Percentiles rank a stretch among this genome's conserved stretches.
Evolutionary conservation across 352 stramenopile species (phyloP).

Genomic region (Phytophthora constricta): DNA sequence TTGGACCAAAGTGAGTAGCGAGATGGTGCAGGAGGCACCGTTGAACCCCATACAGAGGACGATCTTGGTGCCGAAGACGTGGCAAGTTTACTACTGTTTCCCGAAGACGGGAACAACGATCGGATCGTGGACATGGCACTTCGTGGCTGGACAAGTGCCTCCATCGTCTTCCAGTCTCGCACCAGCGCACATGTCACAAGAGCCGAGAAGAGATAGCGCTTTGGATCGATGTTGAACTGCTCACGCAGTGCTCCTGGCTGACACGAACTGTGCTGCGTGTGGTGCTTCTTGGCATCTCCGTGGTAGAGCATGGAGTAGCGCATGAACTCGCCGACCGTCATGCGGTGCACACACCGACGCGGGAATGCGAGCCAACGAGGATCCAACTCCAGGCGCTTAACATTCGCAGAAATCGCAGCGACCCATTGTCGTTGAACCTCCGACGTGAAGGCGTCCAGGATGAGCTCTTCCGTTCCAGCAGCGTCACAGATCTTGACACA

Average conservation of each 20-base stretch:
- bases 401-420: conserved; percentile 64
- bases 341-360: conserved; percentile 53
- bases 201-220: conserved; percentile 59
- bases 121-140: conserved; percentile 49
- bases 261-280: conserved; percentile 32
- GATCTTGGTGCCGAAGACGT: conserved; percentile 24
- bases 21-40: conserved; percentile 28
- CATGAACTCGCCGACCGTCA: conserved; percentile 64
- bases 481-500: conserved; percentile 68
- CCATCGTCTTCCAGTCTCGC: conserved; percentile 63
- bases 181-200: conserved; percentile 52
- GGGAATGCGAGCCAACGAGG: conserved; percentile 63
- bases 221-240: conserved; percentile 56
- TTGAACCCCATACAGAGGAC: conserved; percentile 31
- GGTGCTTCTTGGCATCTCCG: conserved; percentile 30
- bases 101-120: conserved; percentile 32
- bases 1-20: conserved; percentile 42
- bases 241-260: conserved; percentile 42
- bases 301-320: conserved; percentile 76
- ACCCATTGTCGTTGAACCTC: conserved; percentile 67
- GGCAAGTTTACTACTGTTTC: conserved; percentile 17
- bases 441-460: conserved; percentile 67
- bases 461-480: conserved; percentile 51
- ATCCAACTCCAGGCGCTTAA: conserved; percentile 67
- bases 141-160: conserved; percentile 47